phyloP scores from a whole-genome alignment of 1,284 basidiomycete species.

The Cutaneotrichosporon spelunceum region DNA sequence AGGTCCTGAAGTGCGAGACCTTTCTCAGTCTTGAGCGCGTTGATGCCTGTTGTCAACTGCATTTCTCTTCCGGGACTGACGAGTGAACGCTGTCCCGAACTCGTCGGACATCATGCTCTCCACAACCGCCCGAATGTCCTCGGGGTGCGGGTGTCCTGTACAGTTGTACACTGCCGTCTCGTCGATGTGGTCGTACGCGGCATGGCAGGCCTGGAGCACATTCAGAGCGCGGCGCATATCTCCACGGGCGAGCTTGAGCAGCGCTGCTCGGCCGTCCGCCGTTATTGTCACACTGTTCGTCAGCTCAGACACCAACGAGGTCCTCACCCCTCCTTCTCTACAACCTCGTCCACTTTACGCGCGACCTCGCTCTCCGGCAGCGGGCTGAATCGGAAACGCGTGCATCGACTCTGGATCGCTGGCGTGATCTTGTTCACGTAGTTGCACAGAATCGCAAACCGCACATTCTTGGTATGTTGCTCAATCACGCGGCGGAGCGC shows the following conservation, averaged over 20 bases:
- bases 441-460: slow-evolving; percentile 99
- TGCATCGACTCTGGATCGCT: slow-evolving; percentile 97
- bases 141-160: slow-evolving; percentile 92
- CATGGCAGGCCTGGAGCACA: slow-evolving; percentile 95
- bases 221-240: slow-evolving; percentile 98
- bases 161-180: slow-evolving; percentile 94
- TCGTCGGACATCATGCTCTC: slow-evolving; percentile 96
- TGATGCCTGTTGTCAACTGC: slow-evolving; percentile 63
- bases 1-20: slow-evolving; percentile 94
- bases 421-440: slow-evolving; percentile 99
- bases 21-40: slow-evolving; percentile 79
- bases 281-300: slow-evolving; percentile 75
- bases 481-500: slow-evolving; percentile 96
- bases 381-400: slow-evolving; percentile 95
- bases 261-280: slow-evolving; percentile 77
- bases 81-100: slow-evolving; percentile 83
- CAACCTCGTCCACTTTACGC: slow-evolving; percentile 72
- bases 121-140: slow-evolving; percentile 87
- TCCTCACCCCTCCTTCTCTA: slow-evolving; percentile 77
- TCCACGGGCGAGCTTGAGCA: slow-evolving; percentile 88
- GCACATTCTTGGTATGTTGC: slow-evolving; percentile 96
- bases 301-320: background rate
- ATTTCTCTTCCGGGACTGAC: background rate
- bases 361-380: slow-evolving; percentile 82
- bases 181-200: slow-evolving; percentile 83